phyloP scores from a whole-genome alignment of 441 rosid species.

The Gossypium laxum region DNA sequence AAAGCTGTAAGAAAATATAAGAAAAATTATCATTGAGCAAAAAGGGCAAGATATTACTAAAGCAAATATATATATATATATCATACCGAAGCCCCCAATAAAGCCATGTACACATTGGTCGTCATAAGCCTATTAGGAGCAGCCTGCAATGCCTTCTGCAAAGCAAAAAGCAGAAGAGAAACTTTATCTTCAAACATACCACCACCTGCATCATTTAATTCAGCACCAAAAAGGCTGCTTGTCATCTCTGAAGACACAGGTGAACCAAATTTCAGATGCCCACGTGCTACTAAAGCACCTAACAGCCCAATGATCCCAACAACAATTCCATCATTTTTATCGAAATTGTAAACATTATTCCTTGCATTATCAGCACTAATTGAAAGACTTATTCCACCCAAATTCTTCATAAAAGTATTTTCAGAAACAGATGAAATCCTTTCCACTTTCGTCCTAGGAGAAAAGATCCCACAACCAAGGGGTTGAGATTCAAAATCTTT shows the following conservation, averaged over 20 bases:
- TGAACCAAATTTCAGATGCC: constrained; percentile 64
- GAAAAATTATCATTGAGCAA: constrained; percentile 5
- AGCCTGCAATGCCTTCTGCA: constrained; percentile 84
- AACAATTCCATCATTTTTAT: constrained; percentile 73
- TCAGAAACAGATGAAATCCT: constrained; percentile 62
- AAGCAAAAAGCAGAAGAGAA: constrained; percentile 77
- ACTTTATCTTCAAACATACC: constrained; percentile 96
- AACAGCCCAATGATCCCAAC: constrained; percentile 78
- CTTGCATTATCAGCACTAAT: constrained; percentile 93
- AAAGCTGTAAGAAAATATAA: not conserved
- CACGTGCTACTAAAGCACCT: constrained; percentile 72
- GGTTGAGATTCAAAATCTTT: constrained; percentile 31
- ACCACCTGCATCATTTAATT: constrained; percentile 60
- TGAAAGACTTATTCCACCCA: constrained; percentile 91
- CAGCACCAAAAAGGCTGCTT: constrained; percentile 53
- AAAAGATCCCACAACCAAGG: constrained; percentile 30
- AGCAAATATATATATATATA: not conserved
- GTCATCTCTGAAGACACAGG: constrained; percentile 43
- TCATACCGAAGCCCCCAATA: constrained; percentile 90
- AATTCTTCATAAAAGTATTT: constrained; percentile 36
- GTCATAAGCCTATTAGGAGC: constrained; percentile 93
- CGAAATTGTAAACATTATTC: constrained; percentile 82
- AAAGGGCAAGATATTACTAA: constrained; percentile 4
- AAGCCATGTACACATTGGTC: constrained; percentile 64
- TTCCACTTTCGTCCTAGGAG: constrained; percentile 35